Conservation (phyloP, 2,329 filamentous ascomycete species). For the Pezicula radicicola region DNA sequence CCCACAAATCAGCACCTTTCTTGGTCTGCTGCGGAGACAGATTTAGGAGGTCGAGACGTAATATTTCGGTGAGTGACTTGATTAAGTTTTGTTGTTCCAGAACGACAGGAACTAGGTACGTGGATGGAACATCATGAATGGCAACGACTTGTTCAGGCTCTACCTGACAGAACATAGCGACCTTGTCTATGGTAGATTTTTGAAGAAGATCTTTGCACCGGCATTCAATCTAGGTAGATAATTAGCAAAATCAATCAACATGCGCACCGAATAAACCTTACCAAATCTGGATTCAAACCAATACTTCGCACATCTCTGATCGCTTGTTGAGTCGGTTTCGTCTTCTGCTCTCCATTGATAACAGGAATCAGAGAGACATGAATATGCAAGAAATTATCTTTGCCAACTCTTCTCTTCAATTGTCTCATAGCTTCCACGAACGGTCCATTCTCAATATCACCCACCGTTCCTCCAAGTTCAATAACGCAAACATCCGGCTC, state of each 20-base stretch:
- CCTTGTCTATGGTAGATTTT: slow-evolving; percentile 74
- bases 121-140: slow-evolving; percentile 86
- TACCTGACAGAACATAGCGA: slow-evolving; percentile 85
- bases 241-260: neutral
- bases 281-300: no score
- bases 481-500: slow-evolving; percentile 92
- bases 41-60: slow-evolving; percentile 58
- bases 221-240: slow-evolving; percentile 74
- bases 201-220: slow-evolving; percentile 80
- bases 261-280: no score
- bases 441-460: slow-evolving; percentile 83
- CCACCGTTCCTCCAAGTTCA: slow-evolving; percentile 64
- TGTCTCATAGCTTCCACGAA: slow-evolving; percentile 87
- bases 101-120: slow-evolving; percentile 90
- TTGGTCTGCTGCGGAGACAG: slow-evolving; percentile 45
- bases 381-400: slow-evolving; percentile 82
- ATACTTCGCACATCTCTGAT: slow-evolving; percentile 51
- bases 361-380: slow-evolving; percentile 85
- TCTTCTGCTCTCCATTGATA: slow-evolving; percentile 73
- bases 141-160: slow-evolving; percentile 80
- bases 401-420: slow-evolving; percentile 68
- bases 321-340: slow-evolving; percentile 92
- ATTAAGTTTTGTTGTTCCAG: slow-evolving; percentile 79
- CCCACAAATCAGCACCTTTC: slow-evolving; percentile 70
- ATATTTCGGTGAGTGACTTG: slow-evolving; percentile 57